Evolutionary conservation across 2,329 filamentous ascomycete genomes (phyloP), one percentile per base, ranked within the genome.

Genomic region (Huntiella abstrusa): DNA sequence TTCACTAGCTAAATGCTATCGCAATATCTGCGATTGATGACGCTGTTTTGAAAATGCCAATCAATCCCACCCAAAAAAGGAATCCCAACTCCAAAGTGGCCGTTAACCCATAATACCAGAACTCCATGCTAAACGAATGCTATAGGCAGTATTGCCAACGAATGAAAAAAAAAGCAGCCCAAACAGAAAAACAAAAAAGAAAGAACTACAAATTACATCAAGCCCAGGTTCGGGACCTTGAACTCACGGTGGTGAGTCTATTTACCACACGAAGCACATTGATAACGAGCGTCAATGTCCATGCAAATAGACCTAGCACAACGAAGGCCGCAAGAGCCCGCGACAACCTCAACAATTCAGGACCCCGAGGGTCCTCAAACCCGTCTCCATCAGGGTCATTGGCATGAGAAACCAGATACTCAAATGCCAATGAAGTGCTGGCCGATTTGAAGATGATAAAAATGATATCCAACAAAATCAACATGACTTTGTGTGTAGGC

Each of bases 391-490:
- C 37, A 12, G 51, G 50, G 19, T 45, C 45, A 34, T 81, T 75
- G 44, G 64, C 61, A 56, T 70, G 61, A 57, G 73, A 69, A 59
- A 84, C 79, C 46, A 95, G 66, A 6, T 84, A 81, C 58, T 84
- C 82, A 59, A 95, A 94, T 1, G 88, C 87, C 52, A 98, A 67
- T 36, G 84, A 83, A 19, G 93, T 73, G 62, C 94, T 96, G 44
- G 87, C 86, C 3, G 87, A 86, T 60, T 94, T 88, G 65, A 98
- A 94, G 37, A 96, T 87, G 56, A 98, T 94, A 59, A 98, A 98
- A 56, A 95, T 79, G 3, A 98, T 70, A 62, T 98, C 91, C 48
- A 94, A 73, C 46, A 98, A 75, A 50, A 96, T 83, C 43, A 98
- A 74, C 11, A 83, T 77, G 53, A 93, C 82, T 60, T 98, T 98